phyloP scores from a whole-genome alignment of 441 rosid species.

The Manihot esculenta region DNA sequence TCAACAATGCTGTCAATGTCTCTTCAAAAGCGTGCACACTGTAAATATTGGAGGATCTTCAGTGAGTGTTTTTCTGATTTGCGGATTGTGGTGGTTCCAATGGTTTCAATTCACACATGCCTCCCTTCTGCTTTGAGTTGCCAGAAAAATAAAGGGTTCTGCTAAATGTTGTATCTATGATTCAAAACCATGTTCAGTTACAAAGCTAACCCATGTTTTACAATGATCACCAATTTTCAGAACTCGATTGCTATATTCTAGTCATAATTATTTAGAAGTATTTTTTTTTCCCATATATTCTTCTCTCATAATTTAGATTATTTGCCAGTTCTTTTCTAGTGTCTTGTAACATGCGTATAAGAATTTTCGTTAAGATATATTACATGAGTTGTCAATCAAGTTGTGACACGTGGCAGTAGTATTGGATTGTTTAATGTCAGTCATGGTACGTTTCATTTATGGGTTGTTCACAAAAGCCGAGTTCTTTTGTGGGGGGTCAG shows the following conservation, averaged over 20 bases:
- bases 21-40: conserved; percentile 14
- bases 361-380: background rate
- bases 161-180: conserved; percentile 9
- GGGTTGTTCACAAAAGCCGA: background rate
- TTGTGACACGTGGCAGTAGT: background rate
- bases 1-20: conserved; percentile 15
- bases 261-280: background rate
- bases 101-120: conserved; percentile 15
- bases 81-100: conserved; percentile 21
- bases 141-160: conserved; percentile 18
- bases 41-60: conserved; percentile 40
- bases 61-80: conserved; percentile 21
- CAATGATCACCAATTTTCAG: background rate
- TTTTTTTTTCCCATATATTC: background rate
- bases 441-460: background rate
- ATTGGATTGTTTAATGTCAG: background rate
- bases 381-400: background rate
- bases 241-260: background rate
- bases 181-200: conserved; percentile 6
- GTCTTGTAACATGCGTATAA: too few relatives aligned
- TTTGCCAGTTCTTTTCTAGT: background rate
- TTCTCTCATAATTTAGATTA: background rate
- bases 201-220: conserved; percentile 21
- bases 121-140: conserved; percentile 19
- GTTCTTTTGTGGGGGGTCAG: background rate